Evolutionary conservation across 805 yeast species (phyloP).

Genomic region (Metschnikowia orientalis): DNA sequence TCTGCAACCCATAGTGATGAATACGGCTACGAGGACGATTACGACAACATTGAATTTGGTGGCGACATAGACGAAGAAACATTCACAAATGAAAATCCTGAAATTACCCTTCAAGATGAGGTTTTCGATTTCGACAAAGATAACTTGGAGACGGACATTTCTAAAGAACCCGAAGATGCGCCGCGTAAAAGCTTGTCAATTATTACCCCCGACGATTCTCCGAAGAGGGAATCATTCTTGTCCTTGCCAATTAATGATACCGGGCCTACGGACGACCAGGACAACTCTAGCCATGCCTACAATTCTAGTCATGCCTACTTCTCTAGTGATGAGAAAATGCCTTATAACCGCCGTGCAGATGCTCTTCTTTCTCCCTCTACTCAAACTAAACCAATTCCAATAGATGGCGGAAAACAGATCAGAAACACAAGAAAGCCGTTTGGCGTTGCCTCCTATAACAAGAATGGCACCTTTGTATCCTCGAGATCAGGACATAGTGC

Average conservation of each 20-base stretch:
- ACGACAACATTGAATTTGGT: slow-evolving; percentile 21
- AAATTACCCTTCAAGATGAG: slow-evolving; percentile 11
- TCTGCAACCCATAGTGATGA: slow-evolving; percentile 43
- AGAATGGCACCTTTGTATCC: slow-evolving; percentile 11
- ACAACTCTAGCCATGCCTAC: too few relatives aligned
- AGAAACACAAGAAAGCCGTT: slow-evolving; percentile 54
- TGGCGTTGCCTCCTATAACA: slow-evolving; percentile 58
- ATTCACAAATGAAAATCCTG: slow-evolving; percentile 4
- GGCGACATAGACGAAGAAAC: slow-evolving; percentile 21
- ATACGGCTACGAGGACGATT: slow-evolving; percentile 37
- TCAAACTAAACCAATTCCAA: slow-evolving; percentile 39
- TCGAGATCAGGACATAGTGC: slow-evolving; percentile 8
- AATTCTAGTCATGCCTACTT: too few relatives aligned
- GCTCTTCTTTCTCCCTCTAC: slow-evolving; percentile 38
- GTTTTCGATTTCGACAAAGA: slow-evolving; percentile 9
- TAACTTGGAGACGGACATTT: background rate
- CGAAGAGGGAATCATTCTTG: too few relatives aligned
- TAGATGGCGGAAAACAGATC: slow-evolving; percentile 27
- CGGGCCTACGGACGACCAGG: too few relatives aligned
- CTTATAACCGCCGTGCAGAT: slow-evolving; percentile 40
- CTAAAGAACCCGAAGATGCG: too few relatives aligned
- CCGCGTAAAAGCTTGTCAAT: background rate
- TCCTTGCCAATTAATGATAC: too few relatives aligned
- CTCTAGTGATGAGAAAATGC: slow-evolving; percentile 20
- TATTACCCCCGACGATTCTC: background rate